These are phyloP conservation scores for Penicillium macrosclerotiorum DNA, from an alignment of 495 filamentous ascomycete species.

Conservation along the genomic window DNA sequence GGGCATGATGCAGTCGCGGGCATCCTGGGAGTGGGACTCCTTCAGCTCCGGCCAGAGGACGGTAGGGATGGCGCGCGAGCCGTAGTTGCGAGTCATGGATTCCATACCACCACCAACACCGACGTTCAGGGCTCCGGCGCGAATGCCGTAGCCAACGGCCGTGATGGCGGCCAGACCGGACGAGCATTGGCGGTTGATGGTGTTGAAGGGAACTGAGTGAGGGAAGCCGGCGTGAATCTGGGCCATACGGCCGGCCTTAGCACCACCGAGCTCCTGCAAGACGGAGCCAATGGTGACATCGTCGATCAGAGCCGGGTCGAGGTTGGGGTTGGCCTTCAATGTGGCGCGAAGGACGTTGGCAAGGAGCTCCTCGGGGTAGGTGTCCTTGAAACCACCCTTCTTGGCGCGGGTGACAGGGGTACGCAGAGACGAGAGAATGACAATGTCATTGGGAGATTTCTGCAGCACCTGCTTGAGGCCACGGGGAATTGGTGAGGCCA, in stretches of 20 bases:
- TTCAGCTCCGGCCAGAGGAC: constrained; percentile 74
- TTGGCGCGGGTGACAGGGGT: constrained; percentile 80
- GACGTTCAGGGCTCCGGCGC: constrained; percentile 66
- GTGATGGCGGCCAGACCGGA: constrained; percentile 75
- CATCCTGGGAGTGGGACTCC: constrained; percentile 63
- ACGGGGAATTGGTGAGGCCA: constrained; percentile 57
- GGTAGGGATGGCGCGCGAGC: constrained; percentile 73
- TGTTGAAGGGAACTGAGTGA: constrained; percentile 71
- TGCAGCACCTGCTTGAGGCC: constrained; percentile 75
- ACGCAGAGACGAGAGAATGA: constrained; percentile 84
- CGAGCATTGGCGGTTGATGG: constrained; percentile 83
- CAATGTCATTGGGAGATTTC: constrained; percentile 77
- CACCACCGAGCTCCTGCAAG: constrained; percentile 84
- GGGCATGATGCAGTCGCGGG: constrained; percentile 83
- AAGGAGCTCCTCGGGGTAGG: constrained; percentile 88
- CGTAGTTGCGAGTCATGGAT: constrained; percentile 91
- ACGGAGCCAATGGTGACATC: constrained; percentile 87
- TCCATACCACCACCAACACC: constrained; percentile 91
- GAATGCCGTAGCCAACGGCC: constrained; percentile 66
- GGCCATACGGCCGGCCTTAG: constrained; percentile 89
- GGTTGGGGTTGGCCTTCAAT: constrained; percentile 68
- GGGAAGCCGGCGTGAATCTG: constrained; percentile 78
- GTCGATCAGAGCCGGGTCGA: constrained; percentile 68
- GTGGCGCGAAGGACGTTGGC: constrained; percentile 79
- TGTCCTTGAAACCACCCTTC: constrained; percentile 81